Base-by-base conservation (phyloP, 306 rosid genomes). In the Lupinus albus region DNA sequence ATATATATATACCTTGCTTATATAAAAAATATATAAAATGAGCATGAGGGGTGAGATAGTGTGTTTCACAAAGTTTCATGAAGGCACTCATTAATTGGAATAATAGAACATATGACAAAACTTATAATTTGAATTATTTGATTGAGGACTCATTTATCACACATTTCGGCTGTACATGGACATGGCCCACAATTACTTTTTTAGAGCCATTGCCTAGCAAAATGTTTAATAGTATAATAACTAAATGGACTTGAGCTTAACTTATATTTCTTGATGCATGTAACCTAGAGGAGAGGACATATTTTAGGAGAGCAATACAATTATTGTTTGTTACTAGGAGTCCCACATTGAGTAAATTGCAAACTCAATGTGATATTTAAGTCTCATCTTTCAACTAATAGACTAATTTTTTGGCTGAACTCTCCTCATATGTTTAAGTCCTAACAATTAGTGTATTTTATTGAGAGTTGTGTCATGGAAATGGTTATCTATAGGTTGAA, bases 101-200 rank as follows among this genome's bases (percentile, higher is more conserved):
- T 55, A 33, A 70, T 67, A 75, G 60, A 14, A 51, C n/a, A 47
- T 4, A 52, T 35, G 48, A 64, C 60, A 56, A 25, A 28, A 59
- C 33, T 54, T 63, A 54, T n/a, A 60, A 60, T 15, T 50, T 66
- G 80, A 76, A 58, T 72, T 61, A 79, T 72, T 61, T 55, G 14
- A 61, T 55, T 72, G 66, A 67, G 64, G 70, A 25, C 13, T 61
- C 11, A 52, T 16, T 10, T 39, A 64, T 71, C 79, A 72, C 81
- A 57, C 63, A 67, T 65, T 66, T 71, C 39, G 30, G 52, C 33
- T 54, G 81, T 63, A 56, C 82, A 76, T 35, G 61, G 18, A 35
- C 12, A 67, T 68, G 85, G 79, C 76, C 85, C 85, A 81, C 80
- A 2, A 9, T 3, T 17, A 50, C 82, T 49, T 45, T 16, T 41